These are phyloP conservation scores for Paramarasmius palmivorus DNA, from an alignment of 1,284 basidiomycete species.

Conservation along the genomic window DNA sequence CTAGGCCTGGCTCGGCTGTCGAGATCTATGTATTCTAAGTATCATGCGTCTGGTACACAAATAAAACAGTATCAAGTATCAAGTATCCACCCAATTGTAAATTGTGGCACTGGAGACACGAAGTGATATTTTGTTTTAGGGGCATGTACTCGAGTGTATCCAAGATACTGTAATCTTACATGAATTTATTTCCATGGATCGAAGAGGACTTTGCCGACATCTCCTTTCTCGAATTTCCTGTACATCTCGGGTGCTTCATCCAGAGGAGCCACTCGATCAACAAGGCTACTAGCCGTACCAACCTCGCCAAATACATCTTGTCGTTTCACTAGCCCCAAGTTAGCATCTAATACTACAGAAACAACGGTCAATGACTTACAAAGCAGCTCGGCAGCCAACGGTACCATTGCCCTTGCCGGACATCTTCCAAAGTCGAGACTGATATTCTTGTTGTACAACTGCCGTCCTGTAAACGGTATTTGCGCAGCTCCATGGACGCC, in stretches of 20 bases:
- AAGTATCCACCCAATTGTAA: too few species aligned
- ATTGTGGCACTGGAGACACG: too few species aligned
- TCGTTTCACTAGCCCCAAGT: conserved; percentile 42
- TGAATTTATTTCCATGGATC: conserved; percentile 58
- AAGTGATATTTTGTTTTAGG: too few species aligned
- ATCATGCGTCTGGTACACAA: too few species aligned
- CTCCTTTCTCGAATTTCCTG: conserved; percentile 65
- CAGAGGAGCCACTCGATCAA: conserved; percentile 63
- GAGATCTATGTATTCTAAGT: too few species aligned
- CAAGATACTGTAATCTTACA: too few species aligned
- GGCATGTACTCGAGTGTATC: too few species aligned
- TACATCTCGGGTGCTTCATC: conserved; percentile 59
- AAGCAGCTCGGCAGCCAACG: conserved; percentile 70
- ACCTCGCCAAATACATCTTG: conserved; percentile 71
- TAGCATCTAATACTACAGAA: neutral
- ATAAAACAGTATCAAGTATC: too few species aligned
- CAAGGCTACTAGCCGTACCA: conserved; percentile 56
- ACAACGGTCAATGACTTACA: conserved; percentile 33
- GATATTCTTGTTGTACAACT: conserved; percentile 82
- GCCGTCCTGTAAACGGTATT: conserved; percentile 61
- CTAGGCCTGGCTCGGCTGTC: too few species aligned
- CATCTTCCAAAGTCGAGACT: conserved; percentile 87
- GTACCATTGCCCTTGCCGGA: conserved; percentile 80
- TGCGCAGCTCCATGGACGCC: conserved; percentile 66
- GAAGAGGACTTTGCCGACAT: conserved; percentile 74